These are phyloP conservation scores for Abelmoschus esculentus DNA, from an alignment of 345 rosid species.

Conservation along the genomic window DNA sequence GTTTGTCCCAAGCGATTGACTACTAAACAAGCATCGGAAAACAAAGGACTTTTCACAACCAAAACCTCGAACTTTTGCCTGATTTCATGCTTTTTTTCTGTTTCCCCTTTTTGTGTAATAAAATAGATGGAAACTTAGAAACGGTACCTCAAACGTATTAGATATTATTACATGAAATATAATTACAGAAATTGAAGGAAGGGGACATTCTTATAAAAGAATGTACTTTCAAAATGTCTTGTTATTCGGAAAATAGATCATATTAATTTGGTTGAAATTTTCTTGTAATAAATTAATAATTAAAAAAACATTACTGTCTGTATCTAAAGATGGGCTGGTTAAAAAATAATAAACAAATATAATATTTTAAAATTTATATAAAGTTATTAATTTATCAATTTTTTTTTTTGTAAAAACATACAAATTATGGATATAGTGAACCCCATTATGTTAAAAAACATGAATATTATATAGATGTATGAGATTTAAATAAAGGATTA, in stretches of 20 bases:
- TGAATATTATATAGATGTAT: too few species aligned
- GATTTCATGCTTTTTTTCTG: conserved; percentile 8
- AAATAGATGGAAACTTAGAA: not conserved
- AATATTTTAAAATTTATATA: too few species aligned
- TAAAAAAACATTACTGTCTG: not conserved
- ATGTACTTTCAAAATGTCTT: conserved; percentile 1
- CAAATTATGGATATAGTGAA: too few species aligned
- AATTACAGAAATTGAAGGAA: not conserved
- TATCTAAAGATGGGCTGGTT: not conserved
- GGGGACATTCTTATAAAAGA: conserved; percentile 18
- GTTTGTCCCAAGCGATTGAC: not conserved
- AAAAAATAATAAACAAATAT: not conserved
- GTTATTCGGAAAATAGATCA: not conserved
- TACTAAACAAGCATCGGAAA: not conserved
- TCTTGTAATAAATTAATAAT: not conserved
- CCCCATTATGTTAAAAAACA: too few species aligned
- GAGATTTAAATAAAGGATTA: too few species aligned
- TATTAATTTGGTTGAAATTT: not conserved
- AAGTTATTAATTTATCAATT: too few species aligned
- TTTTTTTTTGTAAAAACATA: too few species aligned
- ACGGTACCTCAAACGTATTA: not conserved
- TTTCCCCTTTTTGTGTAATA: not conserved
- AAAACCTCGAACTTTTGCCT: not conserved
- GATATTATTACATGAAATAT: too few species aligned
- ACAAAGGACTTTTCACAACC: not conserved